These are phyloP conservation scores for Aureobasidium sp. DNA, from an alignment of 2,329 filamentous ascomycete genomes.

Conservation along the genomic window DNA sequence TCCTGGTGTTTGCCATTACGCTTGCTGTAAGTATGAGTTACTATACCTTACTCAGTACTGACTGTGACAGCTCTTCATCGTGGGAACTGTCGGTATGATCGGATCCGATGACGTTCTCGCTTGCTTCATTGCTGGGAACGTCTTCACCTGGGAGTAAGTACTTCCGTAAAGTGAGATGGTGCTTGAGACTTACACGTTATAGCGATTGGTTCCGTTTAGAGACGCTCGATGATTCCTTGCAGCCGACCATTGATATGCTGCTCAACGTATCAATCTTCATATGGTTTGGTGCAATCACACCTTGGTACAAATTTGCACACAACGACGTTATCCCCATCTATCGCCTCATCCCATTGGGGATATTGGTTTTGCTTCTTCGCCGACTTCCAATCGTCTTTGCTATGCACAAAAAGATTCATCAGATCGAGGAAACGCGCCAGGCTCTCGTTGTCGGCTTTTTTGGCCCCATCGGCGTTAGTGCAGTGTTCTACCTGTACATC, in stretches of 20 bases:
- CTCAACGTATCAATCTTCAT: slow-evolving; percentile 84
- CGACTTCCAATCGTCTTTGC: slow-evolving; percentile 69
- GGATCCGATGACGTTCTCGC: slow-evolving; percentile 86
- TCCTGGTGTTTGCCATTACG: slow-evolving; percentile 78
- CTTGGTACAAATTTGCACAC: slow-evolving; percentile 63
- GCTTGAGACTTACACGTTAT: background rate
- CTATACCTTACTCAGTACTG: background rate
- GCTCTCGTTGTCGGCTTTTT: slow-evolving; percentile 89
- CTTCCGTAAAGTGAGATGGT: background rate
- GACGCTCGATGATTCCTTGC: slow-evolving; percentile 83
- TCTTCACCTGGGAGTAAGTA: slow-evolving; percentile 73
- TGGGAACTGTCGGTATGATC: slow-evolving; percentile 78
- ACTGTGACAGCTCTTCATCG: slow-evolving; percentile 59
- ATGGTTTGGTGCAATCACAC: slow-evolving; percentile 82
- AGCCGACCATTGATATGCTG: slow-evolving; percentile 90
- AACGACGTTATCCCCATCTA: slow-evolving; percentile 66
- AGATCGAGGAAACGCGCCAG: slow-evolving; percentile 67
- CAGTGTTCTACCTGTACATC: slow-evolving; percentile 83
- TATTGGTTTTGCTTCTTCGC: slow-evolving; percentile 69
- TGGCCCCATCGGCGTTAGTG: slow-evolving; percentile 83
- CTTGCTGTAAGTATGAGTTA: slow-evolving; percentile 52
- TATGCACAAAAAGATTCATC: slow-evolving; percentile 67
- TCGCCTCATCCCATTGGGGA: slow-evolving; percentile 64
- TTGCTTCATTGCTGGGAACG: slow-evolving; percentile 86
- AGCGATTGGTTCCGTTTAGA: slow-evolving; percentile 85